phyloP scores from a whole-genome alignment of 1,139 yeast genomes.

The Wickerhamomyces sp. region DNA sequence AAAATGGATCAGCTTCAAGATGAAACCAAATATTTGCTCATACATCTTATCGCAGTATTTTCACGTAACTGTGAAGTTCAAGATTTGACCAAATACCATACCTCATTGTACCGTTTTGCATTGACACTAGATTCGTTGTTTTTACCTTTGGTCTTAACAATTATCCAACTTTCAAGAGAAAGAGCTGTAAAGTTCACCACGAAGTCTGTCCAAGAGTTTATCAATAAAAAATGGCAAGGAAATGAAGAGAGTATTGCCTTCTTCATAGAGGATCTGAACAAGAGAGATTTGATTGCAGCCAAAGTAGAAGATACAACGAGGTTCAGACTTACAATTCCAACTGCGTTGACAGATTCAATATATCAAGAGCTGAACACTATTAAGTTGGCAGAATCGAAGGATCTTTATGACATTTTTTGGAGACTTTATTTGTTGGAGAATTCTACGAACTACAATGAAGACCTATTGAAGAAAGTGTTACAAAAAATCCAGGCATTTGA shows the following conservation, averaged over 20 bases:
- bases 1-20: conserved; percentile 11
- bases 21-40: conserved; percentile 22
- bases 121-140: conserved; percentile 26
- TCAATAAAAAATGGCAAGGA: conserved; percentile 34
- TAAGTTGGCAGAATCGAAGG: conserved; percentile 2
- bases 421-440: conserved; percentile 21
- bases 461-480: conserved; percentile 10
- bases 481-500: conserved; percentile 5
- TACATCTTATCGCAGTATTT: conserved; percentile 38
- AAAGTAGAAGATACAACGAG: conserved; percentile 13
- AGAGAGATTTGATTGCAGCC: conserved; percentile 20
- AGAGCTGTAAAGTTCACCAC: conserved; percentile 40
- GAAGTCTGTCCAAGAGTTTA: conserved; percentile 44
- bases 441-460: conserved; percentile 10
- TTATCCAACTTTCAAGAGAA: conserved; percentile 38
- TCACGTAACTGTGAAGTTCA: conserved; percentile 58
- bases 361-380: conserved; percentile 4
- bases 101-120: conserved; percentile 35
- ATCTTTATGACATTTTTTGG: conserved; percentile 24
- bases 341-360: conserved; percentile 4
- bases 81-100: conserved; percentile 44
- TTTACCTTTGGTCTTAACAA: conserved; percentile 45
- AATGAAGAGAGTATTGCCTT: conserved; percentile 37
- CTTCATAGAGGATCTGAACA: conserved; percentile 36
- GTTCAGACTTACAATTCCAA: conserved; percentile 15